Percentiles rank a stretch among this genome's conserved stretches.
Evolutionary conservation across 2,329 filamentous ascomycete genomes (phyloP).

Genomic region (Penicillium carneum): DNA sequence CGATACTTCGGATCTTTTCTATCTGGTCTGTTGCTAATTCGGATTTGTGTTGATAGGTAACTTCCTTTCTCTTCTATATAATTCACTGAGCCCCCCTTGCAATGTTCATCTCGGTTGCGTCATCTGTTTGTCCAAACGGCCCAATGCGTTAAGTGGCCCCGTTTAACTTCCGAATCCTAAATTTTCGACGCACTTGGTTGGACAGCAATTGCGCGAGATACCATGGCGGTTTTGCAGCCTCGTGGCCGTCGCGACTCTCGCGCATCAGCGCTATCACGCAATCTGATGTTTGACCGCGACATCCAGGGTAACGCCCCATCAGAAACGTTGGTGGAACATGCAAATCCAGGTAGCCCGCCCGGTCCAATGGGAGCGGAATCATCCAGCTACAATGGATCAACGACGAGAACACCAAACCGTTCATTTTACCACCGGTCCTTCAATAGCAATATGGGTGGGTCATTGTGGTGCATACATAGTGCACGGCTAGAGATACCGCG

Average conservation of each 20-base stretch:
- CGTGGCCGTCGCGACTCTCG: conserved; percentile 43
- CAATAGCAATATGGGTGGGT: conserved; percentile 50
- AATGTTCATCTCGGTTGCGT: conserved; percentile 27
- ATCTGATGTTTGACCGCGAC: conserved; percentile 35
- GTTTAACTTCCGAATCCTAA: conserved; percentile 27
- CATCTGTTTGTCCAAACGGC: conserved; percentile 25
- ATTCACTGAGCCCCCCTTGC: not conserved
- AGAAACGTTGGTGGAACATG: conserved; percentile 40
- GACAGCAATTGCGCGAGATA: conserved; percentile 22
- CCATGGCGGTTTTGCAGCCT: conserved; percentile 43
- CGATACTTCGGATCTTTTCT: not conserved
- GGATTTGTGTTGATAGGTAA: conserved; percentile 8
- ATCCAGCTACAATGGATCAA: conserved; percentile 42
- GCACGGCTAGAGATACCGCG: not conserved
- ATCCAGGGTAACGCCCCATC: conserved; percentile 24
- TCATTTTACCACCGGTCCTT: conserved; percentile 58
- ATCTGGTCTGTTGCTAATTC: conserved; percentile 16
- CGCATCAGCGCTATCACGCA: conserved; percentile 37
- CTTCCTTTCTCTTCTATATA: conserved; percentile 6
- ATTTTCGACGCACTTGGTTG: not conserved
- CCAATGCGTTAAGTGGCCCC: conserved; percentile 31
- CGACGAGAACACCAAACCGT: conserved; percentile 52
- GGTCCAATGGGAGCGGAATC: conserved; percentile 38
- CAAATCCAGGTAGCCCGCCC: conserved; percentile 40
- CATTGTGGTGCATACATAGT: conserved; percentile 3